Base-by-base conservation (phyloP, 371 early-diverging fungal genomes). In the Ordospora pajunii region DNA sequence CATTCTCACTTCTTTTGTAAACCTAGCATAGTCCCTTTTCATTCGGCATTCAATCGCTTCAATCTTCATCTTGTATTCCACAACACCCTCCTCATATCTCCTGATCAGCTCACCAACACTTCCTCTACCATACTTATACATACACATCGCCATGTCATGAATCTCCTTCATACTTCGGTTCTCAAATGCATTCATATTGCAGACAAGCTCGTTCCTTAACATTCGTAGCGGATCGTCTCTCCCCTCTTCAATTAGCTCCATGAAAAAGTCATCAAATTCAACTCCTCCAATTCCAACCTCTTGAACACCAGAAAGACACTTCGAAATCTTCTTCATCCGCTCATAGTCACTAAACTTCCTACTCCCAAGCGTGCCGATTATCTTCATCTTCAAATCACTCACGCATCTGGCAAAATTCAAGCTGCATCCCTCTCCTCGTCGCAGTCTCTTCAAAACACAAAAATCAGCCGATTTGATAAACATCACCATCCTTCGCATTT, bases 61-160 rank as follows among this genome's bases (percentile, higher is more conserved):
- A 14, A 74, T 51, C 23, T 62, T 46, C 10, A n/a, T 58, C 42
- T n/a, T 58, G 21, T 53, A 75, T 40, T 76, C 46, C 17, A 14
- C 48, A 19, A 25, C 64, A 3, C 51, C 37, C 0, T 42, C 21
- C 25, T 79, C 72, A 48, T 67, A 58, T 25, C 58, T 25, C 14
- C 62, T 14, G 2, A 72, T 19, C 49, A 68, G 19, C 54, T 45
- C 27, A 1, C 50, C 45, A 45, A 69, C 32, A 37, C 46, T 37
- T 32, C 71, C 76, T 32, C 46, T 67, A 3, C 78, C 73, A 73
- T 79, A 79, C 67, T 79, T 79, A 43, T 79, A 79, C 23, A 65
- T 32, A 10, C 12, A 2, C 25, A 53, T 73, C 21, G 54, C 32
- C 7, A 42, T 40, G 6, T 49, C 40, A 10, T 65, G 32, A 40